Evolutionary conservation across 225 moss, liverwort and hornwort genomes (phyloP).

Genomic region (Climacium dendroides): DNA sequence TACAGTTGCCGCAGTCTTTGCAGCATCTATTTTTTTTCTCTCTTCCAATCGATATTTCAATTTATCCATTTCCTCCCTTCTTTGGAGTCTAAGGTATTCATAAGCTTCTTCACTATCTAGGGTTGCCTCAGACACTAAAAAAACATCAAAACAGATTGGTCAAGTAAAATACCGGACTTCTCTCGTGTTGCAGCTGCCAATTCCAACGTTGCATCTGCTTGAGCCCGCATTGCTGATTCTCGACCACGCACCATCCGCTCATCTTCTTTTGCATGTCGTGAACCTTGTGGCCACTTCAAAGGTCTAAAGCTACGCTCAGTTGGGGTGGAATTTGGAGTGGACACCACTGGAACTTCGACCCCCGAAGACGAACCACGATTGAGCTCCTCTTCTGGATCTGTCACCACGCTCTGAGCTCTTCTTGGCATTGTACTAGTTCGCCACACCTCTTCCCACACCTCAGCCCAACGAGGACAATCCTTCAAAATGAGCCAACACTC

Average conservation of each 20-base stretch:
- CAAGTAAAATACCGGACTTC: neutral
- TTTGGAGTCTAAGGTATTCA: neutral
- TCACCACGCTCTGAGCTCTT: neutral
- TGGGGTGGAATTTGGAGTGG: accelerated
- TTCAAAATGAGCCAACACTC: neutral
- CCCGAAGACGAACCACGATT: accelerated
- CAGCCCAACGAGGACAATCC: accelerated
- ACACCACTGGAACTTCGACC: accelerated
- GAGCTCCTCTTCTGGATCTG: accelerated
- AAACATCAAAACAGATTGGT: neutral
- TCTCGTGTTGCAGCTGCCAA: accelerated
- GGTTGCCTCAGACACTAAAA: accelerated
- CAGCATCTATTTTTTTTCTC: neutral
- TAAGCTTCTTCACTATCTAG: neutral
- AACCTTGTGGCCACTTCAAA: neutral
- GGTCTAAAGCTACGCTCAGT: accelerated
- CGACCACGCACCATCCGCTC: accelerated
- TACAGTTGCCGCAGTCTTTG: accelerated
- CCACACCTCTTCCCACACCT: accelerated
- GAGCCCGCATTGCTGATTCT: neutral
- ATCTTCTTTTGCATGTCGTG: neutral
- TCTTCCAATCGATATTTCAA: neutral
- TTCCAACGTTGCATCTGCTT: accelerated
- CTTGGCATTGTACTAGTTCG: neutral
- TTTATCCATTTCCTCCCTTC: neutral